Base-by-base conservation (phyloP, 2,329 filamentous ascomycete species). In the Sporothrix mexicana region DNA sequence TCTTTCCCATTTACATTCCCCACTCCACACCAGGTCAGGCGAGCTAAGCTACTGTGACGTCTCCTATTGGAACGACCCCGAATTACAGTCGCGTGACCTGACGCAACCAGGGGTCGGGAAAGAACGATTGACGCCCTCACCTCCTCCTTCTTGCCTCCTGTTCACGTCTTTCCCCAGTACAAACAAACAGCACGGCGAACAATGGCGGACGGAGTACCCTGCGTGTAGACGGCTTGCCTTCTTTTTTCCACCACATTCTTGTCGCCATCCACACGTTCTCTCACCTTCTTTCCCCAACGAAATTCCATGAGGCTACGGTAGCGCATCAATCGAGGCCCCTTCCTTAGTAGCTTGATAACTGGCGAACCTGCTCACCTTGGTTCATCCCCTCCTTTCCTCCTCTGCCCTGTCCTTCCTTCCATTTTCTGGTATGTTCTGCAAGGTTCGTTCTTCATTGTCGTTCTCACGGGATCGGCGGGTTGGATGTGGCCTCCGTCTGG, bases 41-140 rank as follows among this genome's bases (percentile, higher is more conserved):
- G 70, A 72, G 70, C 70, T 30, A 49, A 30, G 49, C 36, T 41
- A 62, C 15, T 20, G 70, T 67, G 61, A 67, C 70, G 70, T 66
- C 59, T 71, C 59, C 47, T 20, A 64, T 71, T 71, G 70, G 49
- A 15, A 57, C 61, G 41, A 45, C 59, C 30, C 45, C 59, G 59
- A 53, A 61, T 45, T 51, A 17, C 62, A 59, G 70, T 72, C 70
- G 70, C 70, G 70, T 72, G 70, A 72, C 62, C 70, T 67, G 30
- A 59, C 61, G 61, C 70, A 71, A 55, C 57, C 47, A 71, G 49
- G 70, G 70, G 55, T 23, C n/a, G 45, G 45, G 23, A 66, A 59
- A 43, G 23, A 25, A 57, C 41, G 20, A 61, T 49, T n/a, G 68
- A 49, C 51, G 30, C 68, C 12, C 17, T 20, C 36, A 9, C 57